Conservation (phyloP, 352 stramenopile species). For the Globisporangium megalacanthum region DNA sequence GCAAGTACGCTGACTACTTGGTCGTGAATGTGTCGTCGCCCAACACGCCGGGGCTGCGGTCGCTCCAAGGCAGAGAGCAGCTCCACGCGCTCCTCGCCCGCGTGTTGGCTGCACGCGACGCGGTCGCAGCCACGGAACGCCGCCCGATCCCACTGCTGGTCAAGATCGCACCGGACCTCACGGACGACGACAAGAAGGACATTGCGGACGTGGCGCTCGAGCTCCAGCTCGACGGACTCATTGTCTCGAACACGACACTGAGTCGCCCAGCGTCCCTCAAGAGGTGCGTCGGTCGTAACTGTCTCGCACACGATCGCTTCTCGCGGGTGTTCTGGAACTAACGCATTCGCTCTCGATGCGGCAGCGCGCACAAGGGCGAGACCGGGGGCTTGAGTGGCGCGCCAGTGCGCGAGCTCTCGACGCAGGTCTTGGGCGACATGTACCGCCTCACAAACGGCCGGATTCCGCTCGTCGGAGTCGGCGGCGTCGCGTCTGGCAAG, state of each 20-base stretch:
- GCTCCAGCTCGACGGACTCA: slow-evolving; percentile 91
- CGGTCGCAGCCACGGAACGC: slow-evolving; percentile 45
- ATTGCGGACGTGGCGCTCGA: slow-evolving; percentile 90
- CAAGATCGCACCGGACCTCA: slow-evolving; percentile 98
- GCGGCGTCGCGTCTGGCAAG: slow-evolving; percentile 85
- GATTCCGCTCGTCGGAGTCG: slow-evolving; percentile 96
- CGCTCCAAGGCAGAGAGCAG: slow-evolving; percentile 74
- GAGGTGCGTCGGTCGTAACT: slow-evolving; percentile 23
- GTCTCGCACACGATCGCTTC: neutral
- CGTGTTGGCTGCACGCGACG: slow-evolving; percentile 63
- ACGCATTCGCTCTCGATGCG: neutral
- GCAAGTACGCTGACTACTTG: slow-evolving; percentile 95
- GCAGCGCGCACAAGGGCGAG: slow-evolving; percentile 65
- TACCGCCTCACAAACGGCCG: slow-evolving; percentile 91
- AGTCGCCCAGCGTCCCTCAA: slow-evolving; percentile 78
- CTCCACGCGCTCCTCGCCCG: slow-evolving; percentile 72
- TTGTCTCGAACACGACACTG: slow-evolving; percentile 98
- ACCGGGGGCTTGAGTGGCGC: slow-evolving; percentile 94
- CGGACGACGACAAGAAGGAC: slow-evolving; percentile 91
- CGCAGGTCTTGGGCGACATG: slow-evolving; percentile 92
- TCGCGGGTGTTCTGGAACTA: too few relatives aligned
- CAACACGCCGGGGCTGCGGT: slow-evolving; percentile 91
- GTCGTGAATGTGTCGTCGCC: slow-evolving; percentile 98
- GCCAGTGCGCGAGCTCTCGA: slow-evolving; percentile 92
- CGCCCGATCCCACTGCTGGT: slow-evolving; percentile 91